Percentiles rank a stretch among this genome's conserved stretches.
These are phyloP conservation scores for Colletotrichum lentis DNA, from an alignment of 2,329 filamentous ascomycete genomes.

Conservation along the genomic window DNA sequence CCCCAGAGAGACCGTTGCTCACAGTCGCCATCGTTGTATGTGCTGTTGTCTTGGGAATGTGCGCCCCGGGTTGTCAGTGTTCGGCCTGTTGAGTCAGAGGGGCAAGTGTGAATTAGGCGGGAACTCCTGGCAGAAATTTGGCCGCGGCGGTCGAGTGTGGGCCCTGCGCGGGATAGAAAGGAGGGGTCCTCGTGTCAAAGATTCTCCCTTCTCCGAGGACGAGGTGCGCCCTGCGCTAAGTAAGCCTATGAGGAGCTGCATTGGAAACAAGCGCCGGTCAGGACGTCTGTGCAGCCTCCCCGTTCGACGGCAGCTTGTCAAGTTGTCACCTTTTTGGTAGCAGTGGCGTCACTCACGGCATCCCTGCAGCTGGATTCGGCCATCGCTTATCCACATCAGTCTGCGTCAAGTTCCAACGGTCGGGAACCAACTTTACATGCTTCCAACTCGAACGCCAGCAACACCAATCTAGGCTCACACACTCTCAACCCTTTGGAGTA, in stretches of 20 bases:
- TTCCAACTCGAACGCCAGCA: constrained; percentile 7
- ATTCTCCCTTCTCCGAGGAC: constrained; percentile 19
- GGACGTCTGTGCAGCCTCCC: constrained; percentile 13
- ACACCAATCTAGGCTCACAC: background rate
- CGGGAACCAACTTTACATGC: constrained; percentile 2
- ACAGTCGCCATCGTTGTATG: constrained; percentile 54
- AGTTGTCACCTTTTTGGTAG: background rate
- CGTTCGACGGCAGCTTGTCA: constrained; percentile 8
- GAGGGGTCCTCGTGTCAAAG: constrained; percentile 36
- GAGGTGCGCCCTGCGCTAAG: background rate
- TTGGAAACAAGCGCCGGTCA: background rate
- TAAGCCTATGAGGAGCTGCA: background rate
- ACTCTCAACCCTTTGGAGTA: constrained; percentile 12
- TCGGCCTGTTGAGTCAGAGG: constrained; percentile 37
- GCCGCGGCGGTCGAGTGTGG: constrained; percentile 25
- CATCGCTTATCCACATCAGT: constrained; percentile 26
- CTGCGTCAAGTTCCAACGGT: constrained; percentile 32
- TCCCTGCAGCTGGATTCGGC: constrained; percentile 33
- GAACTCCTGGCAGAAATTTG: constrained; percentile 36
- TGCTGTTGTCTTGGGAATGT: constrained; percentile 14
- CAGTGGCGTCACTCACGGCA: constrained; percentile 34
- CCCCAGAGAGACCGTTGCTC: constrained; percentile 53
- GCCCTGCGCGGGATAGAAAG: constrained; percentile 26
- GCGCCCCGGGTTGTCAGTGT: constrained; percentile 21
- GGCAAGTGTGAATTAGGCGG: constrained; percentile 29